Evolutionary conservation across 2,329 filamentous ascomycete genomes (phyloP).

Genomic region (Colletotrichum nymphaeae): DNA sequence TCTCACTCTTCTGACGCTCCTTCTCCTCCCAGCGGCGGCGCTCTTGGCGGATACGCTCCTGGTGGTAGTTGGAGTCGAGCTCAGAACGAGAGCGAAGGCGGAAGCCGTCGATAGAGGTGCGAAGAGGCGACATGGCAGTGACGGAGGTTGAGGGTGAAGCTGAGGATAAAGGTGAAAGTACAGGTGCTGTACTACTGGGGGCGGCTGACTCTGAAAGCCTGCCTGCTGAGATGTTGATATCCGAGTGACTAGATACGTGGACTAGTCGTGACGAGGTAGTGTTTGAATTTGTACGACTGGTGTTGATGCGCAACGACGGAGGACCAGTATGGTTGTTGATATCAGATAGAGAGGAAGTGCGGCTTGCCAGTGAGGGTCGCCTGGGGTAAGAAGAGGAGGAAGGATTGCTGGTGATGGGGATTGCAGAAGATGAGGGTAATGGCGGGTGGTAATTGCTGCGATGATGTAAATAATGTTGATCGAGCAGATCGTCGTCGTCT

Average conservation of each 20-base stretch:
- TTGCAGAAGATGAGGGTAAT: slow-evolving; percentile 32
- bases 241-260: slow-evolving; percentile 60
- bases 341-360: slow-evolving; percentile 53
- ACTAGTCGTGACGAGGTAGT: slow-evolving; percentile 50
- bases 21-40: slow-evolving; percentile 73
- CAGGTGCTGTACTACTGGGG: slow-evolving; percentile 42
- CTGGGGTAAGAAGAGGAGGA: slow-evolving; percentile 39
- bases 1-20: slow-evolving; percentile 71
- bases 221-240: slow-evolving; percentile 52
- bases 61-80: slow-evolving; percentile 62
- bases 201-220: slow-evolving; percentile 40
- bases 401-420: slow-evolving; percentile 42
- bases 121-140: slow-evolving; percentile 62
- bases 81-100: slow-evolving; percentile 71
- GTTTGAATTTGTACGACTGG: slow-evolving; percentile 43
- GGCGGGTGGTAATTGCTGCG: slow-evolving; percentile 38
- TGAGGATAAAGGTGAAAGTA: slow-evolving; percentile 43
- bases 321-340: slow-evolving; percentile 40
- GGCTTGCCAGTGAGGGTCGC: slow-evolving; percentile 51
- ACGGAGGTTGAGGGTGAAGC: slow-evolving; percentile 47
- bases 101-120: slow-evolving; percentile 70
- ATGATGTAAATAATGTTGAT: slow-evolving; percentile 20
- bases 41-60: slow-evolving; percentile 69
- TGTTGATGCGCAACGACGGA: slow-evolving; percentile 52
- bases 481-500: slow-evolving; percentile 55